Base-by-base conservation (phyloP, 371 early-diverging fungal species). In the Syncephalis fuscata region DNA sequence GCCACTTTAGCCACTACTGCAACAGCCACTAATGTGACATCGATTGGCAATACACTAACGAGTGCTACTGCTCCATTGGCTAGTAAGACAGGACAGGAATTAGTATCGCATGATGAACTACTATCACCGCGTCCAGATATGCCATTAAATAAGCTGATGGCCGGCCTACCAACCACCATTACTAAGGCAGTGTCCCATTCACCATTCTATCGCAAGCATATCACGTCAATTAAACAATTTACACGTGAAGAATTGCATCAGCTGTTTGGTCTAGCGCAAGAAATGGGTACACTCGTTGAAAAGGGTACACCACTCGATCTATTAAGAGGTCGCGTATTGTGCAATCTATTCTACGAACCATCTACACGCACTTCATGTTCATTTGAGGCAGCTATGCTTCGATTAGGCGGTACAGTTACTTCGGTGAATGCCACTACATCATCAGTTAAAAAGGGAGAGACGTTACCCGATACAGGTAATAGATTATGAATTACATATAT, bases 291-390 rank as follows among this genome's bases (percentile, higher is more conserved):
- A 24, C 61, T 84, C 27, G 93, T 93, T 10, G 91, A 94, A 62
- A 78, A 85, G 36, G 75, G 82, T 46, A 94, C 92, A 7, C 63
- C 68, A 26, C 73, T 89, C 50, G 80, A 87, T 41, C 50, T 97
- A 45, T 67, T 97, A 41, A 65, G 74, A 40, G 94, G 93, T 22
- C 88, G 88, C 53, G 86, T 92, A 3, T 76, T 97, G 72, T 84
- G 83, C 62, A 80, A 84, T 20, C 86, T 92, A 58, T 94, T 97
- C 74, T 94, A 83, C 60, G 97, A 97, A 70, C 88, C 97, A 36
- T 88, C 88, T 41, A 94, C 94, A 42, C 78, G 97, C 50, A 97
- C 97, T 1, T 80, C 82, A 8, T 73, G 78, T 54, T 92, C 92
- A 11, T 92, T 96, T 63, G 81, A 89, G 58, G 79, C 95, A 24